Conservation (phyloP, 768 basidiomycete genomes). For the Sporobolomyces phaffii region DNA sequence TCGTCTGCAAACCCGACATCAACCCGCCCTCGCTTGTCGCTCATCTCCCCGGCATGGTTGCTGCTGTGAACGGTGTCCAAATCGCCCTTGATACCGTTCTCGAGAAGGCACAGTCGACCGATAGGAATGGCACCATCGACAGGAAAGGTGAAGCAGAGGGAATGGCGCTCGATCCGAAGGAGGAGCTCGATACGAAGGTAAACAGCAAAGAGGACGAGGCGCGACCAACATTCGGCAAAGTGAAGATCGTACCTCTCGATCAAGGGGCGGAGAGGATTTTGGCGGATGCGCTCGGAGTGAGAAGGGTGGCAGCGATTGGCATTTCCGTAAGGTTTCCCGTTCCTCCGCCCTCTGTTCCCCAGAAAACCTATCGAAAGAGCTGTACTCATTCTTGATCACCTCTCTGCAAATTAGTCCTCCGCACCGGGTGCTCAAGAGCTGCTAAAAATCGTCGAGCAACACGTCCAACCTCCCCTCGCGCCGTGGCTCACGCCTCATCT, state of each 20-base stretch:
- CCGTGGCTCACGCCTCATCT: slow-evolving; percentile 56
- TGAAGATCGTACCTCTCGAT: slow-evolving; percentile 63
- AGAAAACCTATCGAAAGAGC: no score
- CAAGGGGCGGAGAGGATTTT: slow-evolving; percentile 61
- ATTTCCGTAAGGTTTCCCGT: slow-evolving; percentile 56
- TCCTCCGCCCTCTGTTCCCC: slow-evolving; percentile 4
- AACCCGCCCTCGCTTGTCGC: slow-evolving; percentile 65
- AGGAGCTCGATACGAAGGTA: background rate
- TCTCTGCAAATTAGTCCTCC: no score
- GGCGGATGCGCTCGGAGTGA: slow-evolving; percentile 60
- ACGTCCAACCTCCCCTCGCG: slow-evolving; percentile 56
- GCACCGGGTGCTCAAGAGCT: slow-evolving; percentile 50
- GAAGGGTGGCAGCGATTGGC: slow-evolving; percentile 62
- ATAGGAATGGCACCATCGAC: background rate
- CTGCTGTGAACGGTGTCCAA: slow-evolving; percentile 59
- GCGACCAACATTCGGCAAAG: slow-evolving; percentile 27
- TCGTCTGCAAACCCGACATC: slow-evolving; percentile 69
- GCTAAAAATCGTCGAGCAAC: slow-evolving; percentile 45
- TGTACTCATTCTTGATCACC: no score
- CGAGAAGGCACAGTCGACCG: background rate
- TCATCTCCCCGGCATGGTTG: slow-evolving; percentile 70
- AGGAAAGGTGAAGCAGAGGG: background rate
- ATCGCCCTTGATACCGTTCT: slow-evolving; percentile 40
- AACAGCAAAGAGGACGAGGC: background rate
- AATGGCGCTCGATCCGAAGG: slow-evolving; percentile 1